Conservation (phyloP, 495 filamentous ascomycete genomes). For the Cercophora newfieldiana region DNA sequence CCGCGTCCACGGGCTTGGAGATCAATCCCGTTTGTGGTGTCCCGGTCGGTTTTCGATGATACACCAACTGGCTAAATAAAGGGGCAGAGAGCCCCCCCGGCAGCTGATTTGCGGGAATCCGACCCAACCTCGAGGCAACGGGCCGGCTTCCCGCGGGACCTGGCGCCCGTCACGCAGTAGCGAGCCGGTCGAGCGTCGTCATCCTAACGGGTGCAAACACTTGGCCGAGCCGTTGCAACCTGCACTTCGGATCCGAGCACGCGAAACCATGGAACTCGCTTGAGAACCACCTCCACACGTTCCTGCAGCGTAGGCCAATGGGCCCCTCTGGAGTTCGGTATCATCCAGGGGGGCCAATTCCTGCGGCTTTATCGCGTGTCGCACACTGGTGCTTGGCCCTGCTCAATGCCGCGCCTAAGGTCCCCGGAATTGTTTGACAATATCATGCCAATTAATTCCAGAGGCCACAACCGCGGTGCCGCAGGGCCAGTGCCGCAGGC, state of each 20-base stretch:
- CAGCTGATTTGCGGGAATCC: slow-evolving; percentile 24
- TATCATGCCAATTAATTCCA: slow-evolving; percentile 35
- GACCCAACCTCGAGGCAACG: slow-evolving; percentile 27
- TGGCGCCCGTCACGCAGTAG: slow-evolving; percentile 24
- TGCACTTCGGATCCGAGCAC: slow-evolving; percentile 21
- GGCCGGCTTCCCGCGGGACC: slow-evolving; percentile 32
- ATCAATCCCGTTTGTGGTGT: not conserved
- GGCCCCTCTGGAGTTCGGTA: slow-evolving; percentile 29
- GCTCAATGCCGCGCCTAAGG: slow-evolving; percentile 33
- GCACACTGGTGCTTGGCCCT: slow-evolving; percentile 33
- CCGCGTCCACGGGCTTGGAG: slow-evolving; percentile 4
- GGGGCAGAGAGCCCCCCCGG: slow-evolving; percentile 7
- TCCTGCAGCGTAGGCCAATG: slow-evolving; percentile 28
- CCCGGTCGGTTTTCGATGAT: not conserved
- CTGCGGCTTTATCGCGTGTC: slow-evolving; percentile 24
- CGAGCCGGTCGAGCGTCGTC: slow-evolving; percentile 24
- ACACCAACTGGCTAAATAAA: slow-evolving; percentile 25
- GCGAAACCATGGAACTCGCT: slow-evolving; percentile 31
- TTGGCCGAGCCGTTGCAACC: slow-evolving; percentile 10
- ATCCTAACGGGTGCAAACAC: slow-evolving; percentile 20
- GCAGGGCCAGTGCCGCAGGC: slow-evolving; percentile 23
- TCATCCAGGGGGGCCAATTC: slow-evolving; percentile 17
- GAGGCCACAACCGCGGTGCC: slow-evolving; percentile 26
- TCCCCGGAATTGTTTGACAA: slow-evolving; percentile 33
- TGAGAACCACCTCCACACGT: slow-evolving; percentile 32